Percentiles rank a stretch among this genome's conserved stretches.
Evolutionary conservation across 1,284 basidiomycete species (phyloP).

Genomic region (Sporisorium graminicola): DNA sequence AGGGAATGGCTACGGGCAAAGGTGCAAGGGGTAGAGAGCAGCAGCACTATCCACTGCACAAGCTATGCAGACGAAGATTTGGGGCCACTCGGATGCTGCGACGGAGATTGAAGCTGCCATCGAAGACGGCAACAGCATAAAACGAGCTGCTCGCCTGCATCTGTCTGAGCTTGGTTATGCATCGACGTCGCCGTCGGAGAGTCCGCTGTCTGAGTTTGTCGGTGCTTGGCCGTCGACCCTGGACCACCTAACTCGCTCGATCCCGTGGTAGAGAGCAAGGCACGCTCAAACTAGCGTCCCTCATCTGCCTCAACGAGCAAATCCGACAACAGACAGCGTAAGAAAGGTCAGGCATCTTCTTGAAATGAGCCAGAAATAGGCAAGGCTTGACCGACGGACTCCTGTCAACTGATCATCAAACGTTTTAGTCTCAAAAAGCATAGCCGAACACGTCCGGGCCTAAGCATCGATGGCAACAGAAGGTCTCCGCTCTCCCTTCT

Average conservation of each 20-base stretch:
- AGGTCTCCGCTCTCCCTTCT: no score
- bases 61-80: background rate
- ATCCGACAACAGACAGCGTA: no score
- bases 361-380: background rate
- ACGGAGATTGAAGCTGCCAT: background rate
- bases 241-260: background rate
- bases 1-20: background rate
- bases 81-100: background rate
- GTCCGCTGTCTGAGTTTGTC: no score
- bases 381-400: background rate
- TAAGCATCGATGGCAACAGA: background rate
- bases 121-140: background rate
- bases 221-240: background rate
- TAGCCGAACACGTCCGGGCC: constrained; percentile 1
- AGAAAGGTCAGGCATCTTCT: background rate
- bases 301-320: no score
- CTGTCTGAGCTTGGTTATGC: constrained; percentile 1
- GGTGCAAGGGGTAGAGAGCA: background rate
- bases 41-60: no score
- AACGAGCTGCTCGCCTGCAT: background rate
- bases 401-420: background rate
- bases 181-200: background rate
- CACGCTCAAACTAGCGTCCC: background rate
- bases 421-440: background rate
- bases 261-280: no score